A percentile compares a stretch with the other conserved stretches of the same genome.
phyloP scores from a whole-genome alignment of 768 basidiomycete genomes.

The Psilocybe azurescens region DNA sequence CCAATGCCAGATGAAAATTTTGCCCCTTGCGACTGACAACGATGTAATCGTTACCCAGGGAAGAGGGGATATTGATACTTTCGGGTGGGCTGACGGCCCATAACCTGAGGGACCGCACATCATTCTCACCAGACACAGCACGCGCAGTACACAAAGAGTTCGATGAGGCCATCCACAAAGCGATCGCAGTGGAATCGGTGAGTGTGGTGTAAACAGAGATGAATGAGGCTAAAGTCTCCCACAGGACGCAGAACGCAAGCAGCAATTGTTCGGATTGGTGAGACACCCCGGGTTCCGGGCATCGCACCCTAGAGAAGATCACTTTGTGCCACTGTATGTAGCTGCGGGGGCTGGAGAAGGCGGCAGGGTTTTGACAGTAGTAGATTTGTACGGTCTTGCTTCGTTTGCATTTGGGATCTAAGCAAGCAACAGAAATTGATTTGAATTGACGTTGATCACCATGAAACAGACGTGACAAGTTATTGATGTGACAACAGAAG shows the following conservation, averaged over 20 bases:
- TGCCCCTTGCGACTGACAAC: conserved; percentile 24
- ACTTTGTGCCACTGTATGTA: conserved; percentile 81
- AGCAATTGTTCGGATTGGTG: conserved; percentile 58
- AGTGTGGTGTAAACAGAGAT: conserved; percentile 28
- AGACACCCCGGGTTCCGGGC: conserved; percentile 65
- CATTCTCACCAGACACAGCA: conserved; percentile 56
- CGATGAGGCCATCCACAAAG: conserved; percentile 61
- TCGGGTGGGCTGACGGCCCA: conserved; percentile 74
- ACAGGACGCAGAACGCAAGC: conserved; percentile 57
- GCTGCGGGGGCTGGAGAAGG: conserved; percentile 75
- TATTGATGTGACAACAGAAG: conserved; percentile 14
- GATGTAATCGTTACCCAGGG: conserved; percentile 36
- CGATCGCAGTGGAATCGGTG: conserved; percentile 56
- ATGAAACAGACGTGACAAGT: conserved; percentile 19
- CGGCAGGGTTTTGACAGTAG: conserved; percentile 53
- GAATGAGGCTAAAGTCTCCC: conserved; percentile 14
- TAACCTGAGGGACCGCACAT: conserved; percentile 60
- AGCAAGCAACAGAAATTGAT: conserved; percentile 4
- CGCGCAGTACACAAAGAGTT: conserved; percentile 56
- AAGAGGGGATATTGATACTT: conserved; percentile 71
- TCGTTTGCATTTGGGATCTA: conserved; percentile 70
- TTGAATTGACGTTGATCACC: conserved; percentile 14
- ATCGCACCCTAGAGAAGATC: conserved; percentile 80
- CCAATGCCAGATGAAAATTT: conserved; percentile 6
- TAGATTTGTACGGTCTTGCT: conserved; percentile 61